A percentile compares a stretch with the other conserved stretches of the same genome.
These are phyloP conservation scores for Isabelozyma rhagii DNA, from an alignment of 805 yeast species.

Conservation along the genomic window DNA sequence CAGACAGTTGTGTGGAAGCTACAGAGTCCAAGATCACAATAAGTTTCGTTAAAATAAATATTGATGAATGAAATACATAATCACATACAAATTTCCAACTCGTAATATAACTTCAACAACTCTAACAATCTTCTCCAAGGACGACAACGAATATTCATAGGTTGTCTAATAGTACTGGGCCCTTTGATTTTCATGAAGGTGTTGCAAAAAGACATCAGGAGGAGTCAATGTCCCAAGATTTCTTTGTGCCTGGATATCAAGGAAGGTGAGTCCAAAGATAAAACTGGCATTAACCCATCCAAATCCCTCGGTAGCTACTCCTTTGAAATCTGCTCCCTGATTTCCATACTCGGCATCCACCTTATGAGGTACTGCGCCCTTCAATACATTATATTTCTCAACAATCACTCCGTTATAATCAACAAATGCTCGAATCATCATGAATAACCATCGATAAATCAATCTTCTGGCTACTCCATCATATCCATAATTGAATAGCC, in stretches of 20 bases:
- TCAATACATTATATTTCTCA: slow-evolving; percentile 89
- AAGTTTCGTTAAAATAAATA: no score
- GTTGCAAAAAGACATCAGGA: slow-evolving; percentile 58
- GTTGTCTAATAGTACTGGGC: slow-evolving; percentile 7
- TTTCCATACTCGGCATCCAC: slow-evolving; percentile 97
- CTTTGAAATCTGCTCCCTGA: slow-evolving; percentile 89
- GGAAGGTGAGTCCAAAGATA: slow-evolving; percentile 63
- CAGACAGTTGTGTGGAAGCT: no score
- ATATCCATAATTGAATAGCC: slow-evolving; percentile 71
- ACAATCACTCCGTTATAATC: slow-evolving; percentile 93
- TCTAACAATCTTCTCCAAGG: not conserved
- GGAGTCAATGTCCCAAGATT: slow-evolving; percentile 79
- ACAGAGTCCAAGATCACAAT: no score
- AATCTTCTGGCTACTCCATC: slow-evolving; percentile 62
- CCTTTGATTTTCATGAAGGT: slow-evolving; percentile 43
- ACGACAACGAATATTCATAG: not conserved
- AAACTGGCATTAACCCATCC: slow-evolving; percentile 97
- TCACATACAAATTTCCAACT: no score
- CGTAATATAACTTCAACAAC: no score
- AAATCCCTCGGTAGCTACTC: slow-evolving; percentile 93
- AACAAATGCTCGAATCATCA: slow-evolving; percentile 87
- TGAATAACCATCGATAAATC: slow-evolving; percentile 82
- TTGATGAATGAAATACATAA: no score
- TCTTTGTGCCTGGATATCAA: slow-evolving; percentile 65
- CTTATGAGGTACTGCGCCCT: slow-evolving; percentile 78